Evolutionary conservation across 2,329 filamentous ascomycete genomes (phyloP).

Genomic region (Aspergillus chevalieri): DNA sequence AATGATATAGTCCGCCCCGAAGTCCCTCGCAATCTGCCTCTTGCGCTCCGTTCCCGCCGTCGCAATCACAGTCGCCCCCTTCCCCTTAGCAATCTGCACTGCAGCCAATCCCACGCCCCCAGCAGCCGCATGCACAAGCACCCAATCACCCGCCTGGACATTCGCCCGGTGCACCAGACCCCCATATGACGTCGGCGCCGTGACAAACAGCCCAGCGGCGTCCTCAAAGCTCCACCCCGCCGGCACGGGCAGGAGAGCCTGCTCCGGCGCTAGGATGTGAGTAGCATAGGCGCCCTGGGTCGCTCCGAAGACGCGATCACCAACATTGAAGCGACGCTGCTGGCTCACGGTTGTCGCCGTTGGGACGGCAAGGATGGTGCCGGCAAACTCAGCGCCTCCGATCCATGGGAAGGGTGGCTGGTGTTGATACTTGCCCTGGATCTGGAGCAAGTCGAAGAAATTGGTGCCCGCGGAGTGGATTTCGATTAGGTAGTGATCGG

Average conservation of each 20-base stretch:
- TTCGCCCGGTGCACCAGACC: constrained; percentile 72
- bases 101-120: constrained; percentile 87
- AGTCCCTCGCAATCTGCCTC: constrained; percentile 68
- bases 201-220: constrained; percentile 84
- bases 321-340: constrained; percentile 62
- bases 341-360: constrained; percentile 31
- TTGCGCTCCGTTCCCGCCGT: constrained; percentile 79
- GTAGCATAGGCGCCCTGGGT: constrained; percentile 82
- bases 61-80: constrained; percentile 86
- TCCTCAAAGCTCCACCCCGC: constrained; percentile 76
- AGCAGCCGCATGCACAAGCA: constrained; percentile 86
- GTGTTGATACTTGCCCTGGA: constrained; percentile 91
- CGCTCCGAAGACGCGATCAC: constrained; percentile 80
- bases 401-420: constrained; percentile 87
- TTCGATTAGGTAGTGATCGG: constrained; percentile 75
- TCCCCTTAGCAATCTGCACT: constrained; percentile 88
- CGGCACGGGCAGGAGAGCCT: constrained; percentile 65
- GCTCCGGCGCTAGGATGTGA: constrained; percentile 62
- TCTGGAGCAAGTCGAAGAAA: constrained; percentile 95
- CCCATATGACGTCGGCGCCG: constrained; percentile 82
- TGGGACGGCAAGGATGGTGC: constrained; percentile 65
- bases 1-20: constrained; percentile 77
- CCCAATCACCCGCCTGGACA: constrained; percentile 73
- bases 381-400: constrained; percentile 80
- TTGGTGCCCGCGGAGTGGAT: constrained; percentile 86